Evolutionary conservation across 495 filamentous ascomycete genomes (phyloP).

Genomic region (Cercophora newfieldiana): DNA sequence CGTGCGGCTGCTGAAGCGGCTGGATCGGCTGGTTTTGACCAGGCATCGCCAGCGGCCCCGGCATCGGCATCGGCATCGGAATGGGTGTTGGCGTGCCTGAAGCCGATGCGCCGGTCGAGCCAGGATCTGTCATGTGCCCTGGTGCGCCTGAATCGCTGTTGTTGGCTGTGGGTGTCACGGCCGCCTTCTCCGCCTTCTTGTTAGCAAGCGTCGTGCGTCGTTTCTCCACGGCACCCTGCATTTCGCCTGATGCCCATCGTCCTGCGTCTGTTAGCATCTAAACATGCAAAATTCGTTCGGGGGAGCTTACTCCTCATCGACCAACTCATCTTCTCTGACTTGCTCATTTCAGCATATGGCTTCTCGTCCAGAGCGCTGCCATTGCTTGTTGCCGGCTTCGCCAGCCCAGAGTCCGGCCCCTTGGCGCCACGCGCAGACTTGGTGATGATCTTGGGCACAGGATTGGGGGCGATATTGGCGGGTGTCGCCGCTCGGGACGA

Average conservation of each 20-base stretch:
- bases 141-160: conserved; percentile 3
- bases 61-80: conserved; percentile 17
- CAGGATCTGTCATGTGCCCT: conserved; percentile 14
- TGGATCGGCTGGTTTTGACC: background rate
- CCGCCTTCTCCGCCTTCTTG: conserved; percentile 44
- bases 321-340: conserved; percentile 53
- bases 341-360: conserved; percentile 51
- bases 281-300: background rate
- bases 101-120: conserved; percentile 22
- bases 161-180: background rate
- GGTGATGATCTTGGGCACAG: conserved; percentile 16
- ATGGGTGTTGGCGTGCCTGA: background rate
- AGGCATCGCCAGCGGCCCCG: background rate
- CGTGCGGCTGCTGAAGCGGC: background rate
- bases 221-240: conserved; percentile 50
- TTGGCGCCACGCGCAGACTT: conserved; percentile 23
- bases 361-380: conserved; percentile 32
- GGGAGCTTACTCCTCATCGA: conserved; percentile 49
- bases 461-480: conserved; percentile 20
- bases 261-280: conserved; percentile 31
- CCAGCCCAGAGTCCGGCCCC: conserved; percentile 7
- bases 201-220: conserved; percentile 50
- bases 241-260: conserved; percentile 52
- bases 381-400: background rate
- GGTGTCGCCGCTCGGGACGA: conserved; percentile 26